A percentile compares a stretch with the other conserved stretches of the same genome.
Evolutionary conservation across 352 stramenopile genomes (phyloP).

Genomic region (Globisporangium nagaii): DNA sequence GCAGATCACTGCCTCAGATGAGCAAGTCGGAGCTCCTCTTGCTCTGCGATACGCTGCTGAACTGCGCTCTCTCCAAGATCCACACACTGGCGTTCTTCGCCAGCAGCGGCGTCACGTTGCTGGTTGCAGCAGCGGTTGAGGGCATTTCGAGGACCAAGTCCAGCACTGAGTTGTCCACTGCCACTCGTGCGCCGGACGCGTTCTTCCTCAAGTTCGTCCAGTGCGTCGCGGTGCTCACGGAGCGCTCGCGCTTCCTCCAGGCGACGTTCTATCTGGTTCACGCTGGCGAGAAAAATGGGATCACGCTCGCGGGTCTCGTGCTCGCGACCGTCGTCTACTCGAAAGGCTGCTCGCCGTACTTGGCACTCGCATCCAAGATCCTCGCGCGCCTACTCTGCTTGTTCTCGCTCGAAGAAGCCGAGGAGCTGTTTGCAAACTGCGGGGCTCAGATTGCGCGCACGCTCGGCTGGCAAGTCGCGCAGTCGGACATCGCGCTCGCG

Average conservation of each 20-base stretch:
- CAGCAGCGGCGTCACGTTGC: background rate
- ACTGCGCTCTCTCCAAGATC: background rate
- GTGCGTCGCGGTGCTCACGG: conserved; percentile 10
- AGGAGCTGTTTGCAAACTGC: conserved; percentile 1
- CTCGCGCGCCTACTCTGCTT: conserved; percentile 13
- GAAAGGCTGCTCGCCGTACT: background rate
- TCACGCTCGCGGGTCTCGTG: conserved; percentile 12
- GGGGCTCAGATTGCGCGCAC: conserved; percentile 10
- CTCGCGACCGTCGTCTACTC: conserved; percentile 4
- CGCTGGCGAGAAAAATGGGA: conserved; percentile 5
- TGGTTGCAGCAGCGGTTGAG: background rate
- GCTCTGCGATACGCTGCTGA: background rate
- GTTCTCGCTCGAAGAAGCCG: conserved; percentile 10
- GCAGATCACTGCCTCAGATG: conserved; percentile 7
- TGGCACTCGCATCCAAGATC: conserved; percentile 13
- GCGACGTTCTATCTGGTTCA: conserved; percentile 17
- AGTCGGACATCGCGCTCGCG: conserved; percentile 7
- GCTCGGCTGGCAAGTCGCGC: conserved; percentile 7
- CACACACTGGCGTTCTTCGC: background rate
- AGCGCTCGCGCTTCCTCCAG: conserved; percentile 14
- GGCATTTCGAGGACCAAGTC: background rate
- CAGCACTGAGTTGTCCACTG: background rate
- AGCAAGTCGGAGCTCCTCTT: background rate
- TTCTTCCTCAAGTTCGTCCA: background rate
- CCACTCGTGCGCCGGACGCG: background rate